Base-by-base conservation (phyloP, 1,284 basidiomycete species). In the Rhodotorula sp. region DNA sequence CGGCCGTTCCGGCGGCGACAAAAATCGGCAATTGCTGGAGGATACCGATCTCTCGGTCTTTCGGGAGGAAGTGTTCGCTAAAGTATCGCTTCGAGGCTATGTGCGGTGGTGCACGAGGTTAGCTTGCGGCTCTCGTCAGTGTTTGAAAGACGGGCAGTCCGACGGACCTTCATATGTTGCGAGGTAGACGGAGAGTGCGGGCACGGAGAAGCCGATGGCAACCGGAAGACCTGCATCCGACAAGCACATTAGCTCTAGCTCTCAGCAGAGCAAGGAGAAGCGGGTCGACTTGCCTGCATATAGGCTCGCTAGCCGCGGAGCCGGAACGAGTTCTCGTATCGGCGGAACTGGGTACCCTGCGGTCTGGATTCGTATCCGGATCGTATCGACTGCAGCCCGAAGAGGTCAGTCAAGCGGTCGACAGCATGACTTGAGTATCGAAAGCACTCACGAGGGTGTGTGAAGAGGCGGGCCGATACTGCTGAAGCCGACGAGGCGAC, bases 121-220 rank as follows among this genome's bases (percentile, higher is more conserved):
- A 70, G 56, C 42, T 30, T 20, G 5, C 54, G 30, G n/a, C 42
- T 54, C 53, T 48, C 18, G 26, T 54, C 53, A 17, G 26, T 4
- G 26, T 37, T 54, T 24, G 30, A 29, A 17, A 46, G 29, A 58
- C 46, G 44, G 24, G 15, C 24, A 3, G n/a, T 24, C 33, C 44
- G 56, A 59, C 64, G 49, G n/a, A 72, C 73, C 71, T 66, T 77
- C 77, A 53, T 77, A 77, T 3, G 69, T 65, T 22, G 70, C 65
- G 30, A 77, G 61, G 58, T 77, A 77, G 42, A 76, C 69, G 33
- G 69, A 70, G 3, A 75, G 67, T 3, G 75, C 75, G 1, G 77
- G 77, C 5, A 77, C 71, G 3, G 71, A 70, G 69, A 77, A 77
- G 33, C 67, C 74, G 24, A 77, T 60, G n/a, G 77, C 77, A 17